Conservation (phyloP, 2,329 filamentous ascomycete species). For the Zymoseptoria crescenta region DNA sequence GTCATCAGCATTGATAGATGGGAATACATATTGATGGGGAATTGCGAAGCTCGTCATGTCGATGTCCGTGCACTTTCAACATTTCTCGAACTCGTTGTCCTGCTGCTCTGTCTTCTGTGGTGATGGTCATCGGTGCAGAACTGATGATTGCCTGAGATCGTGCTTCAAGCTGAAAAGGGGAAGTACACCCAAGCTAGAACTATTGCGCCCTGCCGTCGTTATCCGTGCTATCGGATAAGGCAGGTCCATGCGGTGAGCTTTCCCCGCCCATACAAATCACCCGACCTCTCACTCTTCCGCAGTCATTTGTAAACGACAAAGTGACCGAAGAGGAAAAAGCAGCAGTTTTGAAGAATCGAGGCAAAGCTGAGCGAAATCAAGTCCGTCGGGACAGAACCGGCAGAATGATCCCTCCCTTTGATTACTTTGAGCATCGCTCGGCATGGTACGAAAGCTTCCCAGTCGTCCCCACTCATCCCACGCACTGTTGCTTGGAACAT, state of each 20-base stretch:
- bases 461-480: conserved; percentile 10
- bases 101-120: too few species aligned
- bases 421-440: conserved; percentile 62
- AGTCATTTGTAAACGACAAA: background rate
- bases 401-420: conserved; percentile 40
- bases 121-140: too few species aligned
- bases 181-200: background rate
- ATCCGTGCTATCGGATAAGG: background rate
- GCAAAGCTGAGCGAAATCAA: background rate
- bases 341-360: background rate
- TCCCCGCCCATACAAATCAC: background rate
- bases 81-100: too few species aligned
- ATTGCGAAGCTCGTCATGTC: too few species aligned
- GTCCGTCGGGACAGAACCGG: conserved; percentile 3
- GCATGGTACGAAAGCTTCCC: conserved; percentile 52
- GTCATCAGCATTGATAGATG: too few species aligned
- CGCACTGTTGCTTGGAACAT: conserved; percentile 7
- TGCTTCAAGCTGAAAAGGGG: background rate
- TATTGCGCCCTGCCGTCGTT: background rate
- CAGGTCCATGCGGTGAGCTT: background rate
- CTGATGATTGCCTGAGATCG: too few species aligned
- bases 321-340: background rate
- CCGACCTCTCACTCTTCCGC: background rate
- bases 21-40: too few species aligned
- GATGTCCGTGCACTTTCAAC: too few species aligned